Evolutionary conservation across 495 filamentous ascomycete genomes (phyloP), one percentile per base, ranked within the genome.

Genomic region (Durotheca rogersii): DNA sequence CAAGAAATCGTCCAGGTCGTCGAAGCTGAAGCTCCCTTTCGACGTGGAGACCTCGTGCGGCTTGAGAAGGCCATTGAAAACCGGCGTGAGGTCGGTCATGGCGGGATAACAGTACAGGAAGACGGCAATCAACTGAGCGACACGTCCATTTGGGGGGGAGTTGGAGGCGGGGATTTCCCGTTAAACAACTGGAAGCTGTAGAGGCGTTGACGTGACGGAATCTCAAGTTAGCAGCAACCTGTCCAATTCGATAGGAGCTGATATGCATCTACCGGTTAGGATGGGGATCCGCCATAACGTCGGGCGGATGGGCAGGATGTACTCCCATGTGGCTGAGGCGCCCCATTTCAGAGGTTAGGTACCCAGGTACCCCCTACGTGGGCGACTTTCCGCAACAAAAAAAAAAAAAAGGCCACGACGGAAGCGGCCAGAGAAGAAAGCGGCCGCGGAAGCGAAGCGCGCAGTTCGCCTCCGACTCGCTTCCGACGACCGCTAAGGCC

Each of bases 1-100:
- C 23, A 98, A 77, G 66, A 97, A 98, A 70, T 89, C 87, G 65
- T 96, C 89, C 40, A 87, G 73, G 30, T 69, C 71, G 27, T 79
- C 67, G 4, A 67, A 39, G 25, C 71, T 75, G 51, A 81, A 75
- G 20, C 67, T 59, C 17, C 61, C 65, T 29, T 65, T 62, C 9
- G 74, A 68, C 4, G 73, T 72, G 10, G 67, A 69, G 15, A 75
- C 70, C 58, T 79, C 71, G 46, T 81, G 81, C 47, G 73, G 66
- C 46, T 77, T 76, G 2, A 95, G 78, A 20, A 88, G 77, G 39
- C 81, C 71, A 66, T 85, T 82, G 70, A 95, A 82, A 11, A 80
- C 65, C 5, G 84, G 76, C 2, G 88, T 92, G 25, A 95, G 71
- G 61, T 94, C 82, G 23, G 81, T 77, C 84, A 87, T 87, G 29